Conservation (phyloP, 2,329 filamentous ascomycete genomes). For the Keithomyces neogunnii region DNA sequence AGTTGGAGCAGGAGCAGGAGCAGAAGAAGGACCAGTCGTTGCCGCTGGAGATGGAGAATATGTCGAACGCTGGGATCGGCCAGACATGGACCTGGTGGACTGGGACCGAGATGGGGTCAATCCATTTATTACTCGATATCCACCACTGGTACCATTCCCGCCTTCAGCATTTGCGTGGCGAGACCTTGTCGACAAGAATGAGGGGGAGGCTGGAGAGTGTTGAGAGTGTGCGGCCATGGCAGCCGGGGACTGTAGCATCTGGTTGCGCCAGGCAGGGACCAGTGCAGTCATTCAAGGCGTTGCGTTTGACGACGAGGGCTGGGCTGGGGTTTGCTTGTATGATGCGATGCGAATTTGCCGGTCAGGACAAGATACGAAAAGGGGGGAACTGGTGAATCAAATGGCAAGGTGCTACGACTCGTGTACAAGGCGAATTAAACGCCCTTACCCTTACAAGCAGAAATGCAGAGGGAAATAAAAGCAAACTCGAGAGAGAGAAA, state of each 20-base stretch:
- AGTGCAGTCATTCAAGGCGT: constrained; percentile 1
- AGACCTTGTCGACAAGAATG: background rate
- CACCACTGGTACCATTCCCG: background rate
- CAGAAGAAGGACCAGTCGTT: background rate
- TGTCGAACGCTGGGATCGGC: constrained; percentile 1
- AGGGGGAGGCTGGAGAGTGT: background rate
- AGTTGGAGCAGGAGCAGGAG: constrained; percentile 12
- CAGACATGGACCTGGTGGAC: background rate
- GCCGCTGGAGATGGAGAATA: background rate
- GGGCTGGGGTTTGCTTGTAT: too few relatives aligned
- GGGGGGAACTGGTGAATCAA: too few relatives aligned
- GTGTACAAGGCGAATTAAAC: too few relatives aligned
- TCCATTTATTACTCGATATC: background rate
- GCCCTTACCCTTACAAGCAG: too few relatives aligned
- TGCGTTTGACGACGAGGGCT: too few relatives aligned
- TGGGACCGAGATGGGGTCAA: constrained; percentile 1
- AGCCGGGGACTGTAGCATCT: background rate
- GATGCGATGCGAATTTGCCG: too few relatives aligned
- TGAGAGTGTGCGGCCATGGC: background rate
- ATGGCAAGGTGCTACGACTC: too few relatives aligned
- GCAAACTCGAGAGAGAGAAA: background rate
- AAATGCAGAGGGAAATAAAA: too few relatives aligned
- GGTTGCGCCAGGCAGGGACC: background rate
- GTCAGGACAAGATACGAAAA: too few relatives aligned
- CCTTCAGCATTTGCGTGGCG: background rate